Conservation (phyloP, 139 green algal genomes). For the Diplosphaera chodatii region DNA sequence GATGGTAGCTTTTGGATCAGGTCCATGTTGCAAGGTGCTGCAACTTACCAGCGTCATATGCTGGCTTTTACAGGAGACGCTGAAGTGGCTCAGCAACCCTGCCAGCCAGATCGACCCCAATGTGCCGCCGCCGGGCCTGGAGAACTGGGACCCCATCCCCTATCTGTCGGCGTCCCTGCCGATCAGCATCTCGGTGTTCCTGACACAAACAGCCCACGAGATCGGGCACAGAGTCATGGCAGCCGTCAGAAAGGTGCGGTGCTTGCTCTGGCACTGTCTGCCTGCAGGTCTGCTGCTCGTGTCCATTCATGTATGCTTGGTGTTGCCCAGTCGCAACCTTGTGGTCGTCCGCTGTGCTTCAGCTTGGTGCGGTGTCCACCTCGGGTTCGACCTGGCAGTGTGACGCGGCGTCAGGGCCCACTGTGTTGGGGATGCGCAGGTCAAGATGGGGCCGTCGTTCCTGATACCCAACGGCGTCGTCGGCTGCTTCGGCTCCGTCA, state of each 20-base stretch:
- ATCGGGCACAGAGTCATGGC: conserved; percentile 60
- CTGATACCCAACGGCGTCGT: conserved; percentile 86
- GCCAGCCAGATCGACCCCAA: conserved; percentile 54
- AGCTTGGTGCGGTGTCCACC: too few species aligned
- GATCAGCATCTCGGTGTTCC: conserved; percentile 47
- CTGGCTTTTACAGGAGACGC: conserved; percentile 73
- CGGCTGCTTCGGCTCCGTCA: conserved; percentile 87
- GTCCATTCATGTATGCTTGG: too few species aligned
- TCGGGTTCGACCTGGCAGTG: too few species aligned
- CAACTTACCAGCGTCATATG: too few species aligned
- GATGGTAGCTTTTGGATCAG: too few species aligned
- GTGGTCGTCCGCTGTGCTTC: too few species aligned
- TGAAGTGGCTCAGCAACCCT: conserved; percentile 67
- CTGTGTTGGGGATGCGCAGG: too few species aligned
- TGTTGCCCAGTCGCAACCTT: too few species aligned
- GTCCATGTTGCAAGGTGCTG: too few species aligned
- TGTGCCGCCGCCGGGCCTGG: conserved; percentile 56
- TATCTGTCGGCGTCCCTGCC: conserved; percentile 65
- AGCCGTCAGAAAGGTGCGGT: conserved; percentile 5
- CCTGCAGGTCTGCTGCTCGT: too few species aligned
- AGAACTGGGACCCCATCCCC: conserved; percentile 60
- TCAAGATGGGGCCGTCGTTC: conserved; percentile 74
- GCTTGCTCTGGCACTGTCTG: too few species aligned
- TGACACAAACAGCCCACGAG: conserved; percentile 74
- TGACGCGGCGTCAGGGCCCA: too few species aligned